phyloP scores from a whole-genome alignment of 2,329 filamentous ascomycete species.

The Fusarium sp. region DNA sequence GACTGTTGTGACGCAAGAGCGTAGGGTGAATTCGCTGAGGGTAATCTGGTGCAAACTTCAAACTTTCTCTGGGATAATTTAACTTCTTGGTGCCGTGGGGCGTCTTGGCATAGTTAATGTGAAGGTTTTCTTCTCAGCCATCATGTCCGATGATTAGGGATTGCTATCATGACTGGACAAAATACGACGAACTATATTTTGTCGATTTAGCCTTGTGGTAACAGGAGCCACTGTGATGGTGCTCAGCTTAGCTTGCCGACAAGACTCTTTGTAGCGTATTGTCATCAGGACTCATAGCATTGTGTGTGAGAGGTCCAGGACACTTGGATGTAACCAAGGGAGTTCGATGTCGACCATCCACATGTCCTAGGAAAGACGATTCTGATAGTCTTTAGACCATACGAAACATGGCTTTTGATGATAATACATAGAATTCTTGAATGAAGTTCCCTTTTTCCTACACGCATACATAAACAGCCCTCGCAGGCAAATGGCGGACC shows the following conservation, averaged over 20 bases:
- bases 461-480: not conserved
- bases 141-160: not conserved
- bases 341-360: too few species aligned
- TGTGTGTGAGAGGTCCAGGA: too few species aligned
- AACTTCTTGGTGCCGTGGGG: conserved; percentile 12
- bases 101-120: conserved; percentile 6
- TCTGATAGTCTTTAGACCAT: not conserved
- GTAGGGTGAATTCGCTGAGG: conserved; percentile 16
- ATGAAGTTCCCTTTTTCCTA: not conserved
- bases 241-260: too few species aligned
- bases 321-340: too few species aligned
- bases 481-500: not conserved
- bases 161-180: not conserved
- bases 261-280: too few species aligned
- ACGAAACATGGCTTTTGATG: not conserved
- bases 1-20: not conserved
- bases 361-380: not conserved
- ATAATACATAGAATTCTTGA: not conserved
- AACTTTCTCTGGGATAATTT: not conserved
- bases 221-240: too few species aligned
- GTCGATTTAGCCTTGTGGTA: not conserved
- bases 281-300: too few species aligned
- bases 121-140: not conserved
- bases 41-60: not conserved
- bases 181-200: not conserved